Conservation (phyloP, 306 rosid species). For the Fragaria nilgerrensis region DNA sequence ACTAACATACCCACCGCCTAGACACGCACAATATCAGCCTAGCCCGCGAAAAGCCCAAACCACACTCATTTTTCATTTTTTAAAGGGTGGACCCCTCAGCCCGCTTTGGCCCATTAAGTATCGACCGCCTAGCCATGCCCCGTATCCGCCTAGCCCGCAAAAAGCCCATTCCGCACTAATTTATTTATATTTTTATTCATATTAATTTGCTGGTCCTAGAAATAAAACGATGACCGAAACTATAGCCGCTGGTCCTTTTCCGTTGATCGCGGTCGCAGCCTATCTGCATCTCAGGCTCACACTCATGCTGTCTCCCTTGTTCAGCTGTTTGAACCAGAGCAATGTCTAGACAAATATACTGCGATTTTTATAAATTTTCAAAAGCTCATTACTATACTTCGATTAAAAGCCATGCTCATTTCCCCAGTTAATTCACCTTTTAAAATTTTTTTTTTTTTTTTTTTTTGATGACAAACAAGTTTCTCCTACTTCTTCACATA, state of each 20-base stretch:
- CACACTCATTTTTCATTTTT: too few species aligned
- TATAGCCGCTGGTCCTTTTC: neutral
- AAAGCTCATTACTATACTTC: neutral
- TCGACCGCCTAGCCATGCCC: too few species aligned
- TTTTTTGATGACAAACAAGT: neutral
- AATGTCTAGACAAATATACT: neutral
- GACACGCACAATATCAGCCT: too few species aligned
- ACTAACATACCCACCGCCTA: too few species aligned
- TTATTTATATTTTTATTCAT: too few species aligned
- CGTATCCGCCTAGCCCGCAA: too few species aligned
- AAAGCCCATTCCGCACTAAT: too few species aligned
- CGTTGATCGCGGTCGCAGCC: neutral
- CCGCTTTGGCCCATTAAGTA: too few species aligned
- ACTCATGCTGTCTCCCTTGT: neutral
- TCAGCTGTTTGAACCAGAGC: neutral
- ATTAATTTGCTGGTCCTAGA: neutral
- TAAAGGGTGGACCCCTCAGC: too few species aligned
- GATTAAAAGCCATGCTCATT: neutral
- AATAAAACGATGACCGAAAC: neutral
- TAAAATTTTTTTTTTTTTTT: too few species aligned
- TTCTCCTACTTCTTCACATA: constrained; percentile 13
- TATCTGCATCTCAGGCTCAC: neutral
- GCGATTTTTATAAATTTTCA: neutral
- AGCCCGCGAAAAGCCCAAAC: too few species aligned
- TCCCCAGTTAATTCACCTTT: neutral